Percentiles rank a stretch among this genome's conserved stretches.
Conservation (phyloP, 2,329 filamentous ascomycete species). For the Sclerotinia trifoliorum region DNA sequence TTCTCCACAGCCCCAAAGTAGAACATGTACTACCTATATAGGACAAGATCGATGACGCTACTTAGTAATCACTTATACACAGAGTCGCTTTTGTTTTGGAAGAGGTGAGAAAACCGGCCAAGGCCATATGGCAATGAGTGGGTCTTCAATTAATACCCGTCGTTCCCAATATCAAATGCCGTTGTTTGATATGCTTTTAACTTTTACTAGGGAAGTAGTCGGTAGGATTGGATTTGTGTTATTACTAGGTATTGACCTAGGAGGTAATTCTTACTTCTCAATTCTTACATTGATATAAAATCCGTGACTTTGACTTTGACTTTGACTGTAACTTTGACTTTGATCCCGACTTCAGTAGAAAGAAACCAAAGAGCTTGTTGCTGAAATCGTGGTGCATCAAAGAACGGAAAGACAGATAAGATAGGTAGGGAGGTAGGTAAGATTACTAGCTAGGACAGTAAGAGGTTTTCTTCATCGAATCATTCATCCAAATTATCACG, state of each 20-base stretch:
- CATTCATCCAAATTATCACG: not conserved
- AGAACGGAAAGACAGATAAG: no score
- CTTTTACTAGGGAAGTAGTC: not conserved
- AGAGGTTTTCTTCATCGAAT: not conserved
- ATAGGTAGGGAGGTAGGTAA: no score
- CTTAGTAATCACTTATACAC: not conserved
- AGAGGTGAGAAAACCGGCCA: not conserved
- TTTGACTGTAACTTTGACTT: not conserved
- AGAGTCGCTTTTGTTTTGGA: no score
- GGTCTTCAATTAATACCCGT: not conserved
- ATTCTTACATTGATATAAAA: not conserved
- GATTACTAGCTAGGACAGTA: no score
- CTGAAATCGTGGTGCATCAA: no score
- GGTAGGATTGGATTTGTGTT: no score
- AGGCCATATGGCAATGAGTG: not conserved
- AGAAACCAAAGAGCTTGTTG: not conserved
- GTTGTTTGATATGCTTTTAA: not conserved
- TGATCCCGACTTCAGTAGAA: not conserved
- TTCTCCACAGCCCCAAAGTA: not conserved
- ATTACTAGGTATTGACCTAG: no score
- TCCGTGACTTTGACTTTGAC: not conserved
- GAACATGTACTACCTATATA: not conserved
- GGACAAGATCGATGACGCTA: rapidly evolving
- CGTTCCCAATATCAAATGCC: not conserved
- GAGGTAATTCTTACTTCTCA: no score